Percentiles rank a stretch among this genome's conserved stretches.
phyloP scores from a whole-genome alignment of 345 rosid genomes.

The Eucalyptus globulus region DNA sequence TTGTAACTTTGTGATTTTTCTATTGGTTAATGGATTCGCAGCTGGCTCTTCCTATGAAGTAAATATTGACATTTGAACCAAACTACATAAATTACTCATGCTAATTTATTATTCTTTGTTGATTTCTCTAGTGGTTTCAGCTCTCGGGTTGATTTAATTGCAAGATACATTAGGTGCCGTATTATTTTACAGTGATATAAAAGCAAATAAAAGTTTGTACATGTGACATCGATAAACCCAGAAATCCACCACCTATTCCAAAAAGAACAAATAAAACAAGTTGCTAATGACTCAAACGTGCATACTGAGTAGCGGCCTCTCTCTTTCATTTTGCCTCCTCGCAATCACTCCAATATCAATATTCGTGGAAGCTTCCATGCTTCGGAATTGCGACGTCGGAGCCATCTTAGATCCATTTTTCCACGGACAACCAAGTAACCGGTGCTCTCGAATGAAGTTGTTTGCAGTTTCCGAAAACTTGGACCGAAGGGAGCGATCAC shows the following conservation, averaged over 20 bases:
- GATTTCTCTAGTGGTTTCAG: background rate
- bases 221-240: background rate
- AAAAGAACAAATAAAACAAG: too few relatives aligned
- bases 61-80: too few relatives aligned
- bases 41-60: too few relatives aligned
- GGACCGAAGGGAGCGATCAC: background rate
- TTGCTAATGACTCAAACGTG: background rate
- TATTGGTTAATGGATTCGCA: too few relatives aligned
- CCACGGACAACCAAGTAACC: background rate
- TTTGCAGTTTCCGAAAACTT: background rate
- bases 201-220: background rate
- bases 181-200: too few relatives aligned
- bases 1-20: too few relatives aligned
- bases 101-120: too few relatives aligned
- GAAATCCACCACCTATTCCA: background rate
- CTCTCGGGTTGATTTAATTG: too few relatives aligned
- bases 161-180: too few relatives aligned
- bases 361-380: background rate
- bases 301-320: background rate
- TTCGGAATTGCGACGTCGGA: background rate
- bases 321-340: background rate
- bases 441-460: background rate
- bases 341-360: fast-evolving
- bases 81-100: too few relatives aligned
- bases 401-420: background rate